Conservation (phyloP, 345 rosid species). For the Citrus australasica region DNA sequence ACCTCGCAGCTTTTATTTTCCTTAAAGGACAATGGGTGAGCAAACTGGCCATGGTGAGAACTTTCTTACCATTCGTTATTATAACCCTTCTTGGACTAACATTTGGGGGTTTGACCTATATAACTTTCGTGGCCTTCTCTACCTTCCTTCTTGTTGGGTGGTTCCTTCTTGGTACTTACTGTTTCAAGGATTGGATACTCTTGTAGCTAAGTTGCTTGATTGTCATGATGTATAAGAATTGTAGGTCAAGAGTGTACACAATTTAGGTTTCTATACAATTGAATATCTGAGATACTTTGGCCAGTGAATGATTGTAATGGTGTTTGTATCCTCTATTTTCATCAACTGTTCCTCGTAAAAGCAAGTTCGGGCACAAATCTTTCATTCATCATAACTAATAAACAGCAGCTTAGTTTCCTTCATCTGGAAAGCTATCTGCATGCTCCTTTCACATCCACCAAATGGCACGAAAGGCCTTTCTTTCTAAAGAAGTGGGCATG, state of each 20-base stretch:
- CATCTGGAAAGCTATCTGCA: neutral
- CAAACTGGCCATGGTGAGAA: conserved; percentile 45
- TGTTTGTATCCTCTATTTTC: neutral
- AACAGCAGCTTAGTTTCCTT: neutral
- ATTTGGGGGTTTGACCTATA: conserved; percentile 63
- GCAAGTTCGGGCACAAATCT: neutral
- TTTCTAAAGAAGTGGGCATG: neutral
- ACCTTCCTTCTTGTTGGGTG: conserved; percentile 62
- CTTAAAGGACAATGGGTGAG: conserved; percentile 80
- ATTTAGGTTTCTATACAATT: neutral
- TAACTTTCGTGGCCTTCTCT: conserved; percentile 45
- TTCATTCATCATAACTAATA: neutral
- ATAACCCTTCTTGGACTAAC: conserved; percentile 48
- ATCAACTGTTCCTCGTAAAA: neutral
- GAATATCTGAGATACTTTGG: neutral
- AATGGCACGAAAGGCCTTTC: neutral
- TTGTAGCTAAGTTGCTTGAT: conserved; percentile 35
- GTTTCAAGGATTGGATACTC: conserved; percentile 67
- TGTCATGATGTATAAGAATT: neutral
- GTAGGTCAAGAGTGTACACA: neutral
- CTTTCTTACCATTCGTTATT: conserved; percentile 55
- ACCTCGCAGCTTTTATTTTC: conserved; percentile 66
- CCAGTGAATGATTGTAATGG: neutral
- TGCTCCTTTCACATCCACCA: neutral
- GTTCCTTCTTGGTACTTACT: conserved; percentile 79